Evolutionary conservation across 441 rosid genomes (phyloP), one percentile per base, ranked within the genome.

Genomic region (Biscutella laevigata): DNA sequence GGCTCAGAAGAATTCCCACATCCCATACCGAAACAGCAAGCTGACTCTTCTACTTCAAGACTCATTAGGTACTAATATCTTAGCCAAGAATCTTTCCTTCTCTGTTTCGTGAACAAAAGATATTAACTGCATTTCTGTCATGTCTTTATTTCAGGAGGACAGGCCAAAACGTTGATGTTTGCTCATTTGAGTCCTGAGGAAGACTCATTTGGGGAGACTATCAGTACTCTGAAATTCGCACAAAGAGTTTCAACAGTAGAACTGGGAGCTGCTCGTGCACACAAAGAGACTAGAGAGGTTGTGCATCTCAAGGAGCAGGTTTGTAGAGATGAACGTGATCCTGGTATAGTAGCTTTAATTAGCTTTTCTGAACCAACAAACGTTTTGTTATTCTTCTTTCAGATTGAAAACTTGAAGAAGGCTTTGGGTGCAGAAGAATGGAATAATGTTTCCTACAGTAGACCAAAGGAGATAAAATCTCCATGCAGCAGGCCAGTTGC

Each of bases 21-120:
- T 92, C 60, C 98, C 98, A 24, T 92, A 92, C 74, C 64, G 95
- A 53, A 86, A 92, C 82, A 92, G 98, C 96, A 92, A 92, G 62
- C 84, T 92, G 53, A 92, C 96, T 4, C 96, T 82, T 54, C 78
- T 91, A 25, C 76, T 92, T 67, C 98, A 92, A 74, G 96, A 86
- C 64, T 82, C 98, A 21, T 72, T 91, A 73, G 96, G 96, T 88
- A 59, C 26, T 48, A 24, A 59, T 52, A 37, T 51, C 10, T 3
- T 52, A 57, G 40, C 27, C 15, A 27, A 57, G 12, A 34, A 14
- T 17, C 24, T 2, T 22, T 19, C 11, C 28, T 34, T 44, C 16
- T 2, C 22, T 62, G 5, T 34, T 33, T 10, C 11, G 13, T 51
- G 59, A 43, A 29, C 33, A 29, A n/a, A 52, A n/a, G 1, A 15